Evolutionary conservation across 345 rosid species (phyloP), one percentile per base, ranked within the genome.

Genomic region (Mangifera indica): DNA sequence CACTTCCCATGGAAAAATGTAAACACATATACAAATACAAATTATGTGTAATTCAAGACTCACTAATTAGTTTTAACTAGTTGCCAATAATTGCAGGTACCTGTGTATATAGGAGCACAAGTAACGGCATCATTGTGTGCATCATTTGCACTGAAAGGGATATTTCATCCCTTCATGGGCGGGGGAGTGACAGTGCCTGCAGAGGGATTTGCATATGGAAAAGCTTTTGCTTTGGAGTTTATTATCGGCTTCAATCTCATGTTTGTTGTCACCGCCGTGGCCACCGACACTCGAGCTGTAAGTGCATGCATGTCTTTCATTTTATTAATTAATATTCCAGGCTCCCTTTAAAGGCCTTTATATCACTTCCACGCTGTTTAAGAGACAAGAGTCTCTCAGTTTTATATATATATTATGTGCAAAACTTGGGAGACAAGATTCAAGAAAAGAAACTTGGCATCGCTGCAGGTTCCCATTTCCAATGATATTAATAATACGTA

Each of bases 271-370:
- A 91, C 97, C 42, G 97, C 95, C 54, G 92, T 91, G 2, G 91
- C 98, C 83, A 93, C 98, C 78, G 95, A 93, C 92, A 93, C 92
- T 0, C 83, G 92, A 88, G 97, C 98, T 74, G 95, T 93, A 84
- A 72, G 88, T 76, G 7, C 60, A 26, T 37, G 42, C 42, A 5
- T 37, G 42, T 6, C 42, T 37, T 37, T 37, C 42, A 37, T 5
- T 34, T 37, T 6, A 37, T 37, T 37, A 37, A 37, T 37, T 37
- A 37, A 37, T 37, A 37, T 37, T 37, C 17, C 17, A 49, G 15
- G 0, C 42, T 6, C 8, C 17, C 49, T 63, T 9, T 10, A 10
- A n/a, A 37, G 21, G 3, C 34, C 32, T 13, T 63, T 45, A 44
- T 6, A 20, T 71, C 21, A 20, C 13, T 21, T 10, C 11, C 24